Percentiles rank a stretch among this genome's conserved stretches.
Conservation (phyloP, 371 early-diverging fungal species). For the Conidiobolus incongruus region DNA sequence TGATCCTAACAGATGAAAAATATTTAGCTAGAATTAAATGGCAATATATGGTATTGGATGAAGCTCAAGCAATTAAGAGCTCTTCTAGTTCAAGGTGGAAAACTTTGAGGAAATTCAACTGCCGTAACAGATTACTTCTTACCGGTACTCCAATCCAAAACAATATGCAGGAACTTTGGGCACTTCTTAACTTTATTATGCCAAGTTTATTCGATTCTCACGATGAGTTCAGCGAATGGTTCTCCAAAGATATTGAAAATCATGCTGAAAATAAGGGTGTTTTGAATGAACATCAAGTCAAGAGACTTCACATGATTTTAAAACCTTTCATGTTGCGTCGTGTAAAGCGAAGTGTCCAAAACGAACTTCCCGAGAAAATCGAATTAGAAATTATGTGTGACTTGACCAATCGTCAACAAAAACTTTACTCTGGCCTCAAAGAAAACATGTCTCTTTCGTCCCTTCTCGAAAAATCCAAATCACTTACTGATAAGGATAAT, state of each 20-base stretch:
- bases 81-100: slow-evolving; percentile 79
- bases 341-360: slow-evolving; percentile 92
- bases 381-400: slow-evolving; percentile 69
- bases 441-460: slow-evolving; percentile 65
- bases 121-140: slow-evolving; percentile 76
- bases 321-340: slow-evolving; percentile 98
- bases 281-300: slow-evolving; percentile 73
- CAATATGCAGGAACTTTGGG: slow-evolving; percentile 94
- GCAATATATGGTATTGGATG: slow-evolving; percentile 97
- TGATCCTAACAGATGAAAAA: slow-evolving; percentile 67
- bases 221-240: slow-evolving; percentile 89
- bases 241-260: slow-evolving; percentile 82
- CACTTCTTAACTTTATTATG: slow-evolving; percentile 95
- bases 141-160: slow-evolving; percentile 98
- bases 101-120: slow-evolving; percentile 73
- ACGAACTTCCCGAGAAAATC: slow-evolving; percentile 85
- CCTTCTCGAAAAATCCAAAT: slow-evolving; percentile 45
- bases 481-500: slow-evolving; percentile 28
- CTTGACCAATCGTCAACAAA: slow-evolving; percentile 63
- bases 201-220: slow-evolving; percentile 91
- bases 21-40: slow-evolving; percentile 80
- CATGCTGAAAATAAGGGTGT: slow-evolving; percentile 69
- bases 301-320: slow-evolving; percentile 85
- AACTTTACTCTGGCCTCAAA: slow-evolving; percentile 48
- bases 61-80: slow-evolving; percentile 96